These are phyloP conservation scores for Coniophora puteana DNA, from an alignment of 1,284 basidiomycete genomes.

Conservation along the genomic window DNA sequence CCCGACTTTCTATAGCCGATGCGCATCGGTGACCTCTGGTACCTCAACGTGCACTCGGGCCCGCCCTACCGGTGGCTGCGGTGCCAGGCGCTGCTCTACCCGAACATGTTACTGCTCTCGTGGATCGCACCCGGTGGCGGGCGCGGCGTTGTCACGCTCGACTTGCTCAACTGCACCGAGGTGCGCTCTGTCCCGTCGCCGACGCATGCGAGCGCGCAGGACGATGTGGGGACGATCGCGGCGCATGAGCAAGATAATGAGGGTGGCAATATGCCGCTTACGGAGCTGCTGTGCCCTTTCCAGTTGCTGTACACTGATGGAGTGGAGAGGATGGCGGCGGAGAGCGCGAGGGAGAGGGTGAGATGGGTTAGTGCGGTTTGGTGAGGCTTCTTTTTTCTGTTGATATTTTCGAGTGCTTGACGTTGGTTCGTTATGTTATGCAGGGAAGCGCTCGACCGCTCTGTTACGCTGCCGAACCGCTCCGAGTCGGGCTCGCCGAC, in stretches of 20 bases:
- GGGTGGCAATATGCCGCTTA: slow-evolving; percentile 41
- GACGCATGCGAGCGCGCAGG: slow-evolving; percentile 68
- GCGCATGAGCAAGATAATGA: slow-evolving; percentile 57
- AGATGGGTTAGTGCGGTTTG: slow-evolving; percentile 87
- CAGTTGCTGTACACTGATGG: slow-evolving; percentile 86
- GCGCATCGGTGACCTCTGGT: slow-evolving; percentile 81
- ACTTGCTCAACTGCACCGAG: slow-evolving; percentile 79
- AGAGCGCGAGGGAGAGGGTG: slow-evolving; percentile 78
- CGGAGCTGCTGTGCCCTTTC: slow-evolving; percentile 81
- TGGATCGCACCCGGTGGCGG: slow-evolving; percentile 81
- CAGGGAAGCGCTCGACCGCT: slow-evolving; percentile 65
- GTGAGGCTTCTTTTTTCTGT: slow-evolving; percentile 42
- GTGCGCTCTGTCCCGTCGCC: slow-evolving; percentile 79
- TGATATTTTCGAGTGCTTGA: slow-evolving; percentile 1
- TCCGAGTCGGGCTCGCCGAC: slow-evolving; percentile 61
- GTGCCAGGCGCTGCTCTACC: slow-evolving; percentile 80
- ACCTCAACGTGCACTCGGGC: slow-evolving; percentile 81
- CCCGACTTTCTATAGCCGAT: slow-evolving; percentile 53
- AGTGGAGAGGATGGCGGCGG: slow-evolving; percentile 78
- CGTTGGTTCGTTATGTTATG: neutral
- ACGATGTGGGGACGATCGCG: slow-evolving; percentile 82
- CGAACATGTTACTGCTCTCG: slow-evolving; percentile 73
- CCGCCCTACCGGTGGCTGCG: slow-evolving; percentile 82
- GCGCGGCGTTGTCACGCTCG: slow-evolving; percentile 76
- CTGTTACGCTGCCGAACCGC: slow-evolving; percentile 46